These are phyloP conservation scores for Ceratocystis diversiconidia DNA, from an alignment of 2,329 filamentous ascomycete species.

Conservation along the genomic window DNA sequence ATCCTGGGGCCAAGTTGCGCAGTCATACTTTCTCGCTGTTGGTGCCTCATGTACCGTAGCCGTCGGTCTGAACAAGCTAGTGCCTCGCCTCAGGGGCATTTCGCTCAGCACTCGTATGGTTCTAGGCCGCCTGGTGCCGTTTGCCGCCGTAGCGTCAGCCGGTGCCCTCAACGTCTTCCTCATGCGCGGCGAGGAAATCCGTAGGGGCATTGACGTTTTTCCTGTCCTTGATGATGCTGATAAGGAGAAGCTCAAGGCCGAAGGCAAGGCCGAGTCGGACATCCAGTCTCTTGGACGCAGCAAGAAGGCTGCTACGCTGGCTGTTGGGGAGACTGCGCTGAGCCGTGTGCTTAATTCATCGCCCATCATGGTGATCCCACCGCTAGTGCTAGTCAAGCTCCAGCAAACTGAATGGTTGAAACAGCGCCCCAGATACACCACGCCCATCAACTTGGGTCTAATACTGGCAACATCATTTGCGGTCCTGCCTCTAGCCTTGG, in stretches of 20 bases:
- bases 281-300: conserved; percentile 68
- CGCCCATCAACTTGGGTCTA: conserved; percentile 73
- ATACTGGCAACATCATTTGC: conserved; percentile 79
- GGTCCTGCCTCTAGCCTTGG: conserved; percentile 77
- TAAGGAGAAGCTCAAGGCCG: conserved; percentile 40
- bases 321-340: conserved; percentile 83
- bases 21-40: conserved; percentile 87
- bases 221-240: conserved; percentile 61
- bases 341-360: conserved; percentile 86
- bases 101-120: conserved; percentile 61
- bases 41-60: conserved; percentile 88
- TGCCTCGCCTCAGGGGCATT: conserved; percentile 67
- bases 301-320: conserved; percentile 72
- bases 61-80: conserved; percentile 76
- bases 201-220: conserved; percentile 82
- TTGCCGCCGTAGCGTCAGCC: conserved; percentile 84
- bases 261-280: conserved; percentile 50
- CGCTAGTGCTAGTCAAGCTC: conserved; percentile 68
- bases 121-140: conserved; percentile 79
- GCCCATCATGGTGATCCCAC: conserved; percentile 93
- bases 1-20: conserved; percentile 61
- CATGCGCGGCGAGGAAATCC: conserved; percentile 94
- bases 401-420: conserved; percentile 75
- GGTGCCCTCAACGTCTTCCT: conserved; percentile 91
- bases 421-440: conserved; percentile 53